These are phyloP conservation scores for Candolleomyces aberdarensis DNA, from an alignment of 768 basidiomycete species.

Conservation along the genomic window DNA sequence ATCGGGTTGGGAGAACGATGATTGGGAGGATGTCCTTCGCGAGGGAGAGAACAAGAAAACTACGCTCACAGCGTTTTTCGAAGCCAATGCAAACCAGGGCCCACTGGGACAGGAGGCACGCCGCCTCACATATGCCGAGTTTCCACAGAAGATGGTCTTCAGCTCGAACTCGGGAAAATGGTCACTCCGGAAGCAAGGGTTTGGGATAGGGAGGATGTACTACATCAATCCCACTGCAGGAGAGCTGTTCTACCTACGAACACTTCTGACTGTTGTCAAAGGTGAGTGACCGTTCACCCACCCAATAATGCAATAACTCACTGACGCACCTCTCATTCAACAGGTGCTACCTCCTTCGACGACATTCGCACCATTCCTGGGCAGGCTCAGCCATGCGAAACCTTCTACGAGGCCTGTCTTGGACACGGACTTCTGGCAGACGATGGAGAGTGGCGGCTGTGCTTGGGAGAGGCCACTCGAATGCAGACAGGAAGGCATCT, in stretches of 20 bases:
- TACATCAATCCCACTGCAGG: constrained; percentile 33
- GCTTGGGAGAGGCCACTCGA: constrained; percentile 33
- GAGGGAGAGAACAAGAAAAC: no score
- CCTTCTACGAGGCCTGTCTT: constrained; percentile 40
- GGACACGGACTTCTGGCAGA: constrained; percentile 41
- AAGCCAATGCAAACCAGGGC: constrained; percentile 15
- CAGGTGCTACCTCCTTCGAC: constrained; percentile 28
- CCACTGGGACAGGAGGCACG: background rate
- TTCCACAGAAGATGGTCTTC: constrained; percentile 21
- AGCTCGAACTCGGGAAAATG: constrained; percentile 20
- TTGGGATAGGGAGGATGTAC: constrained; percentile 39
- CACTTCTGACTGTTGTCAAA: constrained; percentile 34
- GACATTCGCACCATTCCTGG: constrained; percentile 16
- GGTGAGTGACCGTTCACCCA: no score
- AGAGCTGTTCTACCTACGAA: constrained; percentile 39
- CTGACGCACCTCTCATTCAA: no score
- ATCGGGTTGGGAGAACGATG: no score
- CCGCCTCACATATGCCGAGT: constrained; percentile 30
- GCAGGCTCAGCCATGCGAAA: constrained; percentile 15
- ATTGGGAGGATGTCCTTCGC: no score
- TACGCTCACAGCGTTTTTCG: constrained; percentile 28
- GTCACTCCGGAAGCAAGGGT: constrained; percentile 20
- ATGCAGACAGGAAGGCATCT: constrained; percentile 37
- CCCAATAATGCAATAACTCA: no score
- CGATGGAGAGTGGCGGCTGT: constrained; percentile 43